These are phyloP conservation scores for Lyophyllum atratum DNA, from an alignment of 768 basidiomycete genomes.

Conservation along the genomic window DNA sequence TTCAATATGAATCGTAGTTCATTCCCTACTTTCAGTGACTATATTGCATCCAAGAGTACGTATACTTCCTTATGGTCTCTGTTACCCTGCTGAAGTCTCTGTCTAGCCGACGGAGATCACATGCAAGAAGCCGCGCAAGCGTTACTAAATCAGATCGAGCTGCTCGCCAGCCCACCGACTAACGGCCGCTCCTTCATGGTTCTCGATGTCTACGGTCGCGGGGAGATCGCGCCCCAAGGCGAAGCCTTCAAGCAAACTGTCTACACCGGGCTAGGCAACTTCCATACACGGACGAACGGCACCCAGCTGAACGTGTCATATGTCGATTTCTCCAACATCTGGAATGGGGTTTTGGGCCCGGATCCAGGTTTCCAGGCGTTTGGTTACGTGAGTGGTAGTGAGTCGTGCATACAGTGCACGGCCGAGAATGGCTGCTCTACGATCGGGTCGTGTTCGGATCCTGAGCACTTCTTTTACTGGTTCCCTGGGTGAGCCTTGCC, in stretches of 20 bases:
- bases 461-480: slow-evolving; percentile 56
- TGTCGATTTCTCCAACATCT: slow-evolving; percentile 49
- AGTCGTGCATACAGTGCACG: slow-evolving; percentile 31
- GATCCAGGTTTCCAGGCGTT: slow-evolving; percentile 48
- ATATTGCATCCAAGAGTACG: slow-evolving; percentile 42
- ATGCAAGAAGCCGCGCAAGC: slow-evolving; percentile 44
- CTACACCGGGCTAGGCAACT: slow-evolving; percentile 39
- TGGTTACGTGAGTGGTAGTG: slow-evolving; percentile 45
- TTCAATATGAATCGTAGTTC: background rate
- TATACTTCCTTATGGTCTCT: background rate
- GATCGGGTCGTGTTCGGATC: slow-evolving; percentile 36
- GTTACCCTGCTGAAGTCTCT: background rate
- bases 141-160: slow-evolving; percentile 44
- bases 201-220: slow-evolving; percentile 54
- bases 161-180: slow-evolving; percentile 49
- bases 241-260: slow-evolving; percentile 49
- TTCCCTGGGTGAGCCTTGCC: slow-evolving; percentile 36
- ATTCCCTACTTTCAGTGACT: slow-evolving; percentile 35
- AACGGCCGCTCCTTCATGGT: slow-evolving; percentile 52
- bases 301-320: slow-evolving; percentile 42
- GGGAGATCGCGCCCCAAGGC: slow-evolving; percentile 38
- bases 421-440: slow-evolving; percentile 33
- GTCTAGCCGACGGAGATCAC: slow-evolving; percentile 47
- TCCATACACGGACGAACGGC: slow-evolving; percentile 29
- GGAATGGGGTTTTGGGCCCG: slow-evolving; percentile 48